Evolutionary conservation across 176 grass and related monocot genomes (phyloP), one percentile per base, ranked within the genome.

Genomic region (Oryza meyeriana): DNA sequence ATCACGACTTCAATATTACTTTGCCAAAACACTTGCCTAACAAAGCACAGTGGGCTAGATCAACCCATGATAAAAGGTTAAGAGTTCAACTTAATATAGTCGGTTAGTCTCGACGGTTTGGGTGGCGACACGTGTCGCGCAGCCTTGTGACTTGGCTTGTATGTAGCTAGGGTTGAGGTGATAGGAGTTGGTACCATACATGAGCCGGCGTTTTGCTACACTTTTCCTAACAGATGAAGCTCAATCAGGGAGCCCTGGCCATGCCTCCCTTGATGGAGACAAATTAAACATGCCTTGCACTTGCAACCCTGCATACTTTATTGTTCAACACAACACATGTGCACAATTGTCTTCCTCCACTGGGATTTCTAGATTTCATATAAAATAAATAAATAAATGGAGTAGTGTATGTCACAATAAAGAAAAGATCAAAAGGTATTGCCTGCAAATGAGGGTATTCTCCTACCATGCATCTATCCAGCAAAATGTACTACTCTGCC

Each of bases 161-260:
- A 40, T 36, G 57, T 33, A 29, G 39, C 30, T 71, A 50, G 13
- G 45, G 64, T 17, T 26, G 81, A 89, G 87, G 76, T 61, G 87
- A 89, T 79, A 85, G 78, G 25, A 17, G 40, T 64, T 33, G 27
- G 62, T 36, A 73, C 87, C 71, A 81, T 85, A 38, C 28, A 42
- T 24, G 27, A 36, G 67, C 52, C 63, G 87, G 31, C 32, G 76
- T 12, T 12, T 65, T 41, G 86, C 80, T 61, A 61, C 71, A 47
- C 77, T 69, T 81, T 71, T 85, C 14, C 77, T 76, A 39, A 20
- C 71, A 81, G 82, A 81, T 89, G 64, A 76, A 57, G 77, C 77
- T 85, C 77, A 89, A 85, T 89, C 87, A 81, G 40, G 31, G 87
- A 85, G 82, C 82, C 82, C 82, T 34, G 71, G 25, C 87, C 87